Conservation (phyloP, 805 yeast species). For the Ogataea trehalophila region DNA sequence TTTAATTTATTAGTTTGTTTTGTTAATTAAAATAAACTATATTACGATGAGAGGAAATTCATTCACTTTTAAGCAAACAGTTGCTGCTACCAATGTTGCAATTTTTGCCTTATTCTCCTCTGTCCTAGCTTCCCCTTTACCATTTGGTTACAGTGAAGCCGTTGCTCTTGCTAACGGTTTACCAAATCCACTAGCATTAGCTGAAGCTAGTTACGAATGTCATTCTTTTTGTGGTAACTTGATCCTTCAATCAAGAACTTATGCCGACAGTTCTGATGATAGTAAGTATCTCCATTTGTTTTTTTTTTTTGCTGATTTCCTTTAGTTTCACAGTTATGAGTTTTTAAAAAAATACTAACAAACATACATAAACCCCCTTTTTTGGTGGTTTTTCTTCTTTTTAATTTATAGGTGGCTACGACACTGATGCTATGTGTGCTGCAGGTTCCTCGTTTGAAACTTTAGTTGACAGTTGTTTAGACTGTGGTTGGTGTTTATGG, state of each 20-base stretch:
- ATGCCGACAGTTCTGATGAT: conserved; percentile 11
- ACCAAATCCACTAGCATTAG: conserved; percentile 10
- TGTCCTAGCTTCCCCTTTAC: background rate
- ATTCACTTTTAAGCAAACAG: no score
- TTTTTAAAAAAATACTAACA: no score
- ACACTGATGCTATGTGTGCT: conserved; percentile 30
- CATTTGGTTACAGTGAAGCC: conserved; percentile 20
- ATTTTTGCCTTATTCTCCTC: background rate
- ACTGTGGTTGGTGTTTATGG: conserved; percentile 39
- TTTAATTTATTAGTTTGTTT: no score
- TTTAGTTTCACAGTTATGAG: no score
- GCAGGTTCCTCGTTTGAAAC: conserved; percentile 22
- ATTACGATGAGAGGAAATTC: no score
- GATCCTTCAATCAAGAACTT: conserved; percentile 28
- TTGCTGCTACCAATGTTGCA: no score
- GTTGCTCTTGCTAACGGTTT: conserved; percentile 26
- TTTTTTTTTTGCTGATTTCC: no score
- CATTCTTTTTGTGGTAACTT: conserved; percentile 33
- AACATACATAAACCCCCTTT: no score
- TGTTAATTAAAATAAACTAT: no score
- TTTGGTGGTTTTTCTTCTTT: no score
- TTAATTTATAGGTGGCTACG: conserved; percentile 19
- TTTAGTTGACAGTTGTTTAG: conserved; percentile 31
- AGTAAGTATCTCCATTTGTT: conserved; percentile 12
- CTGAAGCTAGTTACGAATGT: conserved; percentile 26